Conservation (phyloP, 1,139 yeast species). For the Taphrina communis region DNA sequence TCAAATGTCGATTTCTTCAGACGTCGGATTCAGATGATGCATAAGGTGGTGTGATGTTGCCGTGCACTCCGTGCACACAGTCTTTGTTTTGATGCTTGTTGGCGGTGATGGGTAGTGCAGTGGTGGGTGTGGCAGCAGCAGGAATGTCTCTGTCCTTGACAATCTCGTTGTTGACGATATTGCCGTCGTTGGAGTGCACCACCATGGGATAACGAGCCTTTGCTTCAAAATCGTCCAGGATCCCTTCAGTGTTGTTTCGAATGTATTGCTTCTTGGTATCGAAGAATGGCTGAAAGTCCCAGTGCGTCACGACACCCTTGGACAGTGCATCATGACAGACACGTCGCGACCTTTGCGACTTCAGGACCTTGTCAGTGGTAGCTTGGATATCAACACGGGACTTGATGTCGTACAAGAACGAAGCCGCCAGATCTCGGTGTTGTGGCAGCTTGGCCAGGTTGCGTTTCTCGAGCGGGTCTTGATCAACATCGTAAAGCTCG, state of each 20-base stretch:
- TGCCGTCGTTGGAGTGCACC: slow-evolving; percentile 25
- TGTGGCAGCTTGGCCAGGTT: slow-evolving; percentile 26
- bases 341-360: slow-evolving; percentile 37
- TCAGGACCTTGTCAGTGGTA: slow-evolving; percentile 24
- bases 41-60: slow-evolving; percentile 56
- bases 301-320: slow-evolving; percentile 38
- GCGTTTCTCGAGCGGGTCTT: slow-evolving; percentile 23
- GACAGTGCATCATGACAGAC: slow-evolving; percentile 36
- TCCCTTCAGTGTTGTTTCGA: slow-evolving; percentile 35
- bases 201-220: slow-evolving; percentile 30
- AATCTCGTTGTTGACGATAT: slow-evolving; percentile 13
- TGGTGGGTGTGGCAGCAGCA: slow-evolving; percentile 28
- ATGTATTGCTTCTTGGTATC: slow-evolving; percentile 26
- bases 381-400: slow-evolving; percentile 22
- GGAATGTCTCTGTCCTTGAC: slow-evolving; percentile 17
- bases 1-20: background rate
- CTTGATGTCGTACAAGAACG: slow-evolving; percentile 31
- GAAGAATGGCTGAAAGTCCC: slow-evolving; percentile 41
- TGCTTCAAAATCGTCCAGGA: slow-evolving; percentile 38
- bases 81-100: slow-evolving; percentile 24
- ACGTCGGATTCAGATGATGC: slow-evolving; percentile 1
- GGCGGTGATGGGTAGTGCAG: slow-evolving; percentile 24
- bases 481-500: slow-evolving; percentile 35
- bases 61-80: slow-evolving; percentile 54
- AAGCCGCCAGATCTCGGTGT: slow-evolving; percentile 33